These are phyloP conservation scores for Nemania sp. DNA, from an alignment of 2,329 filamentous ascomycete genomes.

Conservation along the genomic window DNA sequence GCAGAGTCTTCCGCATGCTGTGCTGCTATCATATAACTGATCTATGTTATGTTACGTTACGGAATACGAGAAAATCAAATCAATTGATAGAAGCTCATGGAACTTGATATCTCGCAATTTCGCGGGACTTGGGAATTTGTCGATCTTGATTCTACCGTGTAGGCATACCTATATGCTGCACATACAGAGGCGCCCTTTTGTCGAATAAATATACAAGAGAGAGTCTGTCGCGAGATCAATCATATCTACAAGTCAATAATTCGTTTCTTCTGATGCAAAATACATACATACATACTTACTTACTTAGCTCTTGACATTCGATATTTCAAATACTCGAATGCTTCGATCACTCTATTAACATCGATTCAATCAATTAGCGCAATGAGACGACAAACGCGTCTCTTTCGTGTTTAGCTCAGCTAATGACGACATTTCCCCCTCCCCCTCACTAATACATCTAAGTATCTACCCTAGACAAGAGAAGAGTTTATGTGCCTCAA, in stretches of 20 bases:
- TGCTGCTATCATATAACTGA: not conserved
- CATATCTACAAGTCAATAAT: not conserved
- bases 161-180: too few relatives aligned
- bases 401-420: not conserved
- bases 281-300: too few relatives aligned
- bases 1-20: not conserved
- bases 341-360: not conserved
- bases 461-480: not conserved
- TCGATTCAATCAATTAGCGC: not conserved
- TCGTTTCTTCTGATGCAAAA: not conserved
- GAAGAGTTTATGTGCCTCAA: too few relatives aligned
- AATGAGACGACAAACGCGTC: not conserved
- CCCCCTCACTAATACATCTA: not conserved
- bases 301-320: too few relatives aligned
- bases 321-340: not conserved
- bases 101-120: not conserved
- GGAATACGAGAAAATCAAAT: constrained; percentile 16
- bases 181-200: too few relatives aligned
- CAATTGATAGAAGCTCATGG: not conserved
- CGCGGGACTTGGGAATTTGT: not conserved
- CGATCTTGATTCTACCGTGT: too few relatives aligned
- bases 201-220: too few relatives aligned
- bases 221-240: not conserved
- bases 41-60: constrained; percentile 6
- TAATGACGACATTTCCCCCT: not conserved